Evolutionary conservation across 331 rosid species (phyloP), one percentile per base, ranked within the genome.

Genomic region (Dryas integrifolia): DNA sequence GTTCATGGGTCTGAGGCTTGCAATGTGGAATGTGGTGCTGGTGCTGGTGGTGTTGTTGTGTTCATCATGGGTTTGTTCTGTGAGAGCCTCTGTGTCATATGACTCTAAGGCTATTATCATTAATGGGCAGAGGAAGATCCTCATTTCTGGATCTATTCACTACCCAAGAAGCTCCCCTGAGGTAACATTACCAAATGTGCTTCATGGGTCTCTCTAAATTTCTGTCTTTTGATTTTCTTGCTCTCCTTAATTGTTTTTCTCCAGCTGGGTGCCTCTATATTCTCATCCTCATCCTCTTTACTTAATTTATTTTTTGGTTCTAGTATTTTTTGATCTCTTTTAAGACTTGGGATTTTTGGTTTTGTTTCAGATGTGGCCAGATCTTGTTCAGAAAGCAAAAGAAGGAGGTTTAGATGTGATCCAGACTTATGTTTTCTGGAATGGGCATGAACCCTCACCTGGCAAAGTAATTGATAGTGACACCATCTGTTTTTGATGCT

Each of bases 391-490:
- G 84, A 95, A 88, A 85, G 99, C 99, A 5, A 95, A 92, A 77
- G 92, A 92, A 64, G 99, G 99, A 82, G 99, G 99, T 47, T 80
- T 95, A 83, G 99, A 95, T 90, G 99, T 89, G 61, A 84, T 95
- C 85, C 91, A 95, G 84, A 95, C 97, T 69, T 95, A 95, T 69
- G 97, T 95, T 58, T 95, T 95, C 82, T 95, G 99, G 99, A 95
- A 95, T 89, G 99, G 99, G 61, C 99, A 95, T 69, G 99, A 95
- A 59, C 96, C 99, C 88, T 83, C 89, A 41, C 97, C 85, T 45
- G 99, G 96, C 66, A 84, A 88, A 67, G 99, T 95, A 91, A 86
- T 78, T 51, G 72, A 69, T 50, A 68, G 16, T 75, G 81, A 38
- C 79, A 76, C 57, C 18, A 55, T 35, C 46, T 72, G 55, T 48